phyloP scores from a whole-genome alignment of 2,329 filamentous ascomycete species.

The Nigrospora sphaerica region DNA sequence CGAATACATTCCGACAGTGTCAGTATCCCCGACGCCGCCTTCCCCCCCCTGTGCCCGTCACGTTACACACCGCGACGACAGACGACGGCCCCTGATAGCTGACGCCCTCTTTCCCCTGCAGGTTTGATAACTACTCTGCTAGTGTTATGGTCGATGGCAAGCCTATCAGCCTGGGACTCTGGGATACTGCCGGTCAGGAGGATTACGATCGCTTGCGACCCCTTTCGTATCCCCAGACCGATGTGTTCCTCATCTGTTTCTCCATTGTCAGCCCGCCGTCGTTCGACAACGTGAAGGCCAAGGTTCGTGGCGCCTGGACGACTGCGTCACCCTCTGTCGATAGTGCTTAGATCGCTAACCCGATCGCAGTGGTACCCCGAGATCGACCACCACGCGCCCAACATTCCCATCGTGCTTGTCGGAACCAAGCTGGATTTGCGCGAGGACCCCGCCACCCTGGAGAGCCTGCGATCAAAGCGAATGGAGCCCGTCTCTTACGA shows the following conservation, averaged over 20 bases:
- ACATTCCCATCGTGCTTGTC: slow-evolving; percentile 92
- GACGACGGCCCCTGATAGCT: neutral
- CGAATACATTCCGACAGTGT: slow-evolving; percentile 99
- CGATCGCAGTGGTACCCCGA: slow-evolving; percentile 80
- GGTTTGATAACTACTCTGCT: slow-evolving; percentile 98
- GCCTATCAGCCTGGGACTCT: slow-evolving; percentile 91
- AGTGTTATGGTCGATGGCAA: slow-evolving; percentile 99
- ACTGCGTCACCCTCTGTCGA: too few relatives aligned
- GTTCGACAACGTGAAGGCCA: slow-evolving; percentile 98
- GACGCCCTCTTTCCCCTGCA: slow-evolving; percentile 25
- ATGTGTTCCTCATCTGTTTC: slow-evolving; percentile 98
- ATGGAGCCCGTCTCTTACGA: slow-evolving; percentile 98
- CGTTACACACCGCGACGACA: neutral
- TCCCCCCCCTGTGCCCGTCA: neutral
- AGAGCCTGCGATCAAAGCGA: slow-evolving; percentile 79
- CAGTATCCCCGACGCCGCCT: slow-evolving; percentile 29
- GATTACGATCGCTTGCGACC: slow-evolving; percentile 95
- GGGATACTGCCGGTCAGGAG: slow-evolving; percentile 98
- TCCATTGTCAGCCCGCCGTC: slow-evolving; percentile 96
- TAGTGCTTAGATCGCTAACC: too few relatives aligned
- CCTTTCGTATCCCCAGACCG: slow-evolving; percentile 95
- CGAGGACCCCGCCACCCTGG: slow-evolving; percentile 77
- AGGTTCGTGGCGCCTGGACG: slow-evolving; percentile 51
- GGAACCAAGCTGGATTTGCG: slow-evolving; percentile 94
- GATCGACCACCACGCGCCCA: slow-evolving; percentile 93